Conservation (phyloP, 768 basidiomycete species). For the Termitomyces sp. region DNA sequence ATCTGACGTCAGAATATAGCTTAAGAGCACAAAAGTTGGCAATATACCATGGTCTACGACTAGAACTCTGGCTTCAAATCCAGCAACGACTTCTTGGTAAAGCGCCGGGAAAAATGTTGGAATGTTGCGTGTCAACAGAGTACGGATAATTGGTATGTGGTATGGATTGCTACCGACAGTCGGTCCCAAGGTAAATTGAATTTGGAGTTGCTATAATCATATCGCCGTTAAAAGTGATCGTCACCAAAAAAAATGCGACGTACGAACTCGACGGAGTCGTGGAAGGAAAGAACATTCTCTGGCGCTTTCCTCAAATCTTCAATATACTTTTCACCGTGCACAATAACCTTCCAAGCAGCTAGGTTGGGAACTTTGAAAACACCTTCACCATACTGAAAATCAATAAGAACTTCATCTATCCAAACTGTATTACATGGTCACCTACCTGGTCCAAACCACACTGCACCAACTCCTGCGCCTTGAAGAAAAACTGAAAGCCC, state of each 20-base stretch:
- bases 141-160: not conserved
- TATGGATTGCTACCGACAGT: not conserved
- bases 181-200: not conserved
- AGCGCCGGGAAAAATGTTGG: not conserved
- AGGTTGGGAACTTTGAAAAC: constrained; percentile 10
- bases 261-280: not conserved
- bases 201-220: not conserved
- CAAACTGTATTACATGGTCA: not conserved
- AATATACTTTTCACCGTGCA: constrained; percentile 23
- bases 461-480: constrained; percentile 17
- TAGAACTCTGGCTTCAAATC: not conserved
- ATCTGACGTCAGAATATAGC: not conserved
- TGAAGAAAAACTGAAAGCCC: constrained; percentile 17
- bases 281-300: not conserved
- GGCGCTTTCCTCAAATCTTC: constrained; percentile 13
- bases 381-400: constrained; percentile 15
- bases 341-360: constrained; percentile 31
- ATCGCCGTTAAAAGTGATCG: no score
- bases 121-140: not conserved
- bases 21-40: no score
- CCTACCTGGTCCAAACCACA: constrained; percentile 20
- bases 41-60: not conserved
- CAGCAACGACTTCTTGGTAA: not conserved
- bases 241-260: not conserved
- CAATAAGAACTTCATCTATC: not conserved